Evolutionary conservation across 2,329 filamentous ascomycete genomes (phyloP), one percentile per base, ranked within the genome.

Genomic region (Diatrype stigma): DNA sequence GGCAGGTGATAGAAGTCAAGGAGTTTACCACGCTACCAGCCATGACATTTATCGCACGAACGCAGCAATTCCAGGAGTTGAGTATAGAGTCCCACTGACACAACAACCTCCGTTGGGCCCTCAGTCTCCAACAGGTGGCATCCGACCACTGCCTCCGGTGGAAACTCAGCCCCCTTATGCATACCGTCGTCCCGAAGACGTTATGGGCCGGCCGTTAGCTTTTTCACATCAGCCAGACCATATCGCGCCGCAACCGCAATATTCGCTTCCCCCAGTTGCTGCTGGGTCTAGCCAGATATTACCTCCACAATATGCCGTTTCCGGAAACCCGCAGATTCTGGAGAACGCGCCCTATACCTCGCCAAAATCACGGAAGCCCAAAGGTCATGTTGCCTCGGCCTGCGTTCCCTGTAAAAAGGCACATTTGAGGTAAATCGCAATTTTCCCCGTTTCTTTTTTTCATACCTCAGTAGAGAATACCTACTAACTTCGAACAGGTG

Each of bases 321-420:
- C 65, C 30, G 56, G 59, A 32, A 70, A 69, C 22, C 66, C 72
- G 14, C 62, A 68, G 51, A 64, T 68, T 8, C 63, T 70, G n/a
- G 79, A 82, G 35, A 67, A 66, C 22, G 69, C 73, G 34, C 67
- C 74, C 3, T 78, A 76, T 55, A 70, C 73, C 11, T 83, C 82
- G 37, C 79, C 82, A 2, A 85, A 83, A 60, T 74, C 80, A 6
- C 81, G 84, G 58, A 87, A 86, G 67, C 85, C 86, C 6, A 90
- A 90, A 65, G 87, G 87, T 14, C 89, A 94, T 72, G 89, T 93
- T 48, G 87, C 88, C 47, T 92, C 88, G 34, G 89, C 89, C 23
- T 94, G 89, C 66, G 85, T 93, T 59, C 90, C 90, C 53, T 94
- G 89, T 73, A 93, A 93, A 67, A 85, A 84, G 68, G 89, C 89